Percentiles rank a stretch among this genome's conserved stretches.
Conservation (phyloP, 768 basidiomycete genomes). For the Mycena albidolilacea region DNA sequence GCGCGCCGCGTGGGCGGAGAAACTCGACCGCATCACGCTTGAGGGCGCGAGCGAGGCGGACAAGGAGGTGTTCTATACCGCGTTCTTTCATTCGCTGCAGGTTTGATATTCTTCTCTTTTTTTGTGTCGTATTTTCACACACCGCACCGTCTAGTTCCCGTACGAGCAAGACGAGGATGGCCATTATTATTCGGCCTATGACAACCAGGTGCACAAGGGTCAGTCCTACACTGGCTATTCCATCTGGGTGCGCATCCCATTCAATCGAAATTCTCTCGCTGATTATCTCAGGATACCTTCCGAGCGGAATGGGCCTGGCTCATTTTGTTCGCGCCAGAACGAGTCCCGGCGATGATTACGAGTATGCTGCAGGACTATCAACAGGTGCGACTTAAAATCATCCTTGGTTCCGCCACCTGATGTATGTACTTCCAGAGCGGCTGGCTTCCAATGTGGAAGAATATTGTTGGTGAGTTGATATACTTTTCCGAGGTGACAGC, state of each 20-base stretch:
- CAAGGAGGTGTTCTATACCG: conserved; percentile 62
- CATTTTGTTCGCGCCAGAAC: conserved; percentile 82
- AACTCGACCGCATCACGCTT: conserved; percentile 59
- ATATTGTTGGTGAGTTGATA: conserved; percentile 69
- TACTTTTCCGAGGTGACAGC: background rate
- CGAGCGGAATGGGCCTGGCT: conserved; percentile 87
- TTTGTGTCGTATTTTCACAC: background rate
- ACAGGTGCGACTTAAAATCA: conserved; percentile 58
- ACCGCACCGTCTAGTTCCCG: conserved; percentile 74
- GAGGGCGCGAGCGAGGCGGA: conserved; percentile 58
- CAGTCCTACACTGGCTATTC: conserved; percentile 87
- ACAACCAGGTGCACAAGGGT: conserved; percentile 73
- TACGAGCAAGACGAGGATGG: conserved; percentile 80
- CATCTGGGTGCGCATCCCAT: conserved; percentile 69
- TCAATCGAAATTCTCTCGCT: background rate
- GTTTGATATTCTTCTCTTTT: conserved; percentile 2
- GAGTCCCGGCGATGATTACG: conserved; percentile 80
- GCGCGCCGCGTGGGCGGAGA: conserved; percentile 62
- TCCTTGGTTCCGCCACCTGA: background rate
- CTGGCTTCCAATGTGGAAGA: conserved; percentile 95
- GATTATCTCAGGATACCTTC: conserved; percentile 74
- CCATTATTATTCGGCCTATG: conserved; percentile 84
- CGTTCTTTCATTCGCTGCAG: conserved; percentile 48
- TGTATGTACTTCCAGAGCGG: conserved; percentile 64
- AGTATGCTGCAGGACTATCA: conserved; percentile 87